Evolutionary conservation across 352 stramenopile species (phyloP).

Genomic region (Phytophthora europaea): DNA sequence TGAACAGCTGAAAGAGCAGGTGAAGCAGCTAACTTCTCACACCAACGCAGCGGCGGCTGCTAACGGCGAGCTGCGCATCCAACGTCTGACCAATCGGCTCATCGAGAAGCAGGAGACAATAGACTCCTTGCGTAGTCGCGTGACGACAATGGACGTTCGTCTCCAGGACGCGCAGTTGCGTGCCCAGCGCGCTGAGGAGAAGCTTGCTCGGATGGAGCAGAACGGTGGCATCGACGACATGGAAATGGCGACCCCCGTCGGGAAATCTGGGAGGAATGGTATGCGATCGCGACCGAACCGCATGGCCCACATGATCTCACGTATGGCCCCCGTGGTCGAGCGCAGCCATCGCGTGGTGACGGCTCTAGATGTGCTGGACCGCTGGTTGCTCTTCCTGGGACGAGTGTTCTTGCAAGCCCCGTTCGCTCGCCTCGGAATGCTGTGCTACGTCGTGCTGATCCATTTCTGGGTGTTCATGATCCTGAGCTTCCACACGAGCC

Average conservation of each 20-base stretch:
- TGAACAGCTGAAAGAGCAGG: conserved; percentile 56
- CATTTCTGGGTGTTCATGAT: conserved; percentile 91
- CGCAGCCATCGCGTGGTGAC: conserved; percentile 74
- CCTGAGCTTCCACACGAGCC: conserved; percentile 90
- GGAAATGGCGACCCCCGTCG: conserved; percentile 67
- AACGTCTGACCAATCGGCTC: conserved; percentile 81
- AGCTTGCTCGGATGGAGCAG: conserved; percentile 68
- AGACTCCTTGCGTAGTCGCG: conserved; percentile 69
- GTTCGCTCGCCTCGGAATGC: conserved; percentile 74
- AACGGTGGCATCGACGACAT: conserved; percentile 73
- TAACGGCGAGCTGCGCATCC: conserved; percentile 70
- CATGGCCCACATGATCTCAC: conserved; percentile 72
- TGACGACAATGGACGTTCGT: conserved; percentile 79
- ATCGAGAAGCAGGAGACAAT: conserved; percentile 89
- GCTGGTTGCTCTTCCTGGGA: conserved; percentile 81
- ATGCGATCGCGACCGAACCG: conserved; percentile 64
- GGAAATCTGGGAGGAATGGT: conserved; percentile 36
- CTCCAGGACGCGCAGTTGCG: conserved; percentile 64
- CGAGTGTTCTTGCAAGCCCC: conserved; percentile 82
- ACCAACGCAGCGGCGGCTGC: conserved; percentile 29
- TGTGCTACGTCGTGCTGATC: conserved; percentile 85
- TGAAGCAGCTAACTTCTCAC: conserved; percentile 44
- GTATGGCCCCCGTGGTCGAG: conserved; percentile 75
- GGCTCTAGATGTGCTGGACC: conserved; percentile 73
- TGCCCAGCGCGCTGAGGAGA: conserved; percentile 63